Conservation (phyloP, 2,329 filamentous ascomycete genomes). For the Sporothrix variecibatus region DNA sequence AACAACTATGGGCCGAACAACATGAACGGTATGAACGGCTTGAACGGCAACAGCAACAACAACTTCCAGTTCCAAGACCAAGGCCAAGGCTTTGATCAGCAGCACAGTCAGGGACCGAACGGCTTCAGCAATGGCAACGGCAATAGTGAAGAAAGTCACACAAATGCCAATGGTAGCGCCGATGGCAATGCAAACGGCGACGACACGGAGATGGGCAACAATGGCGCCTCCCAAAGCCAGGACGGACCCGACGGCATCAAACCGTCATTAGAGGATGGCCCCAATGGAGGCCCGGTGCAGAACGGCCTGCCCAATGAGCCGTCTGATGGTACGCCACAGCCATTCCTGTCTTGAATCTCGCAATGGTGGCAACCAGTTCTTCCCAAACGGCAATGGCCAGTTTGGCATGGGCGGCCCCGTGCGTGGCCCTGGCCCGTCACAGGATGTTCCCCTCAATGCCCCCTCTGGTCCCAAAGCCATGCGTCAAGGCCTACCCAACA, state of each 20-base stretch:
- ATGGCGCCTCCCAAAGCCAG: neutral
- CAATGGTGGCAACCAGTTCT: conserved; percentile 10
- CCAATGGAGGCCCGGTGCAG: neutral
- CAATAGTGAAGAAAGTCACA: neutral
- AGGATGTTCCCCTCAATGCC: conserved; percentile 64
- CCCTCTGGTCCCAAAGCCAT: conserved; percentile 94
- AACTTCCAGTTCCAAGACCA: conserved; percentile 15
- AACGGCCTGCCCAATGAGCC: conserved; percentile 26
- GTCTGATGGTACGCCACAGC: neutral
- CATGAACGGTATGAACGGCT: conserved; percentile 12
- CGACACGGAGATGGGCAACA: neutral
- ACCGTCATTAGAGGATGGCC: neutral
- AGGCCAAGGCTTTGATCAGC: conserved; percentile 14
- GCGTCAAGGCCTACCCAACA: conserved; percentile 84
- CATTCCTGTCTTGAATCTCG: conserved; percentile 23
- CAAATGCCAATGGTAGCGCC: neutral
- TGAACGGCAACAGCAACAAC: conserved; percentile 8
- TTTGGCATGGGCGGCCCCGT: conserved; percentile 12
- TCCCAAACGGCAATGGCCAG: conserved; percentile 15
- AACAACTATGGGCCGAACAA: conserved; percentile 11
- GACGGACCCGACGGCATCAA: neutral
- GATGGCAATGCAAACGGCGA: conserved; percentile 5
- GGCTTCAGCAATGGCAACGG: neutral
- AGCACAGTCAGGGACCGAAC: neutral
- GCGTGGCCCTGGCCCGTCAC: neutral